These are phyloP conservation scores for Fonsecaea multimorphosa DNA, from an alignment of 2,329 filamentous ascomycete species.

Conservation along the genomic window DNA sequence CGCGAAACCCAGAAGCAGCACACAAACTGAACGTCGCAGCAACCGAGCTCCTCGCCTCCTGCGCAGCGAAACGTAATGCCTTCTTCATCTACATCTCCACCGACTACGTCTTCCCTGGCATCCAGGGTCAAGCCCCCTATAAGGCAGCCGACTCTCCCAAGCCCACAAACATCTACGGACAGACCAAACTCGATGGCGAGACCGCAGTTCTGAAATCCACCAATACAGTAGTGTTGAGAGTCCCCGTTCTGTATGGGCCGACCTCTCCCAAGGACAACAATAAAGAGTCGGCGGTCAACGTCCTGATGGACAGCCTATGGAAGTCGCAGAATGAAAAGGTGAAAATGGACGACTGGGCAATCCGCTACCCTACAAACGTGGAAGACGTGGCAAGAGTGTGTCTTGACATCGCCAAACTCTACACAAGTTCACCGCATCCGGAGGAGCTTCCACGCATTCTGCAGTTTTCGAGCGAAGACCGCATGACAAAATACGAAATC, in stretches of 20 bases:
- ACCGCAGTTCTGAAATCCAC: conserved; percentile 69
- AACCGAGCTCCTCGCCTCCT: conserved; percentile 68
- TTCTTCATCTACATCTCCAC: conserved; percentile 69
- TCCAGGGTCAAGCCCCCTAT: conserved; percentile 85
- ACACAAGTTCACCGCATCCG: conserved; percentile 61
- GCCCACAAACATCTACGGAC: conserved; percentile 80
- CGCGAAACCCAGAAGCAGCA: conserved; percentile 77
- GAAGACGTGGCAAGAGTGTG: conserved; percentile 83
- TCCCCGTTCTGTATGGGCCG: conserved; percentile 85
- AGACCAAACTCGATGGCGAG: conserved; percentile 75
- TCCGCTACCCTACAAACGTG: conserved; percentile 86
- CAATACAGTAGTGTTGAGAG: conserved; percentile 70
- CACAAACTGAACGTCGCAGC: conserved; percentile 76
- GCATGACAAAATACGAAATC: conserved; percentile 88
- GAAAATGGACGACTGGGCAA: conserved; percentile 84
- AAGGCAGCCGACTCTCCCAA: conserved; percentile 65
- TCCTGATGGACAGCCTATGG: conserved; percentile 76
- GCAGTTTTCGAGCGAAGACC: conserved; percentile 86
- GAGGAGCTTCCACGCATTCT: conserved; percentile 69
- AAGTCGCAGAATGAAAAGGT: conserved; percentile 70
- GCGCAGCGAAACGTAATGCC: conserved; percentile 63
- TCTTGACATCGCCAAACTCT: conserved; percentile 73
- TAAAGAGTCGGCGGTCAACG: conserved; percentile 81
- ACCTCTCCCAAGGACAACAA: conserved; percentile 62
- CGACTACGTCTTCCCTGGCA: conserved; percentile 78